These are phyloP conservation scores for Kazachstania sp. DNA, from an alignment of 1,139 yeast species.

Conservation along the genomic window DNA sequence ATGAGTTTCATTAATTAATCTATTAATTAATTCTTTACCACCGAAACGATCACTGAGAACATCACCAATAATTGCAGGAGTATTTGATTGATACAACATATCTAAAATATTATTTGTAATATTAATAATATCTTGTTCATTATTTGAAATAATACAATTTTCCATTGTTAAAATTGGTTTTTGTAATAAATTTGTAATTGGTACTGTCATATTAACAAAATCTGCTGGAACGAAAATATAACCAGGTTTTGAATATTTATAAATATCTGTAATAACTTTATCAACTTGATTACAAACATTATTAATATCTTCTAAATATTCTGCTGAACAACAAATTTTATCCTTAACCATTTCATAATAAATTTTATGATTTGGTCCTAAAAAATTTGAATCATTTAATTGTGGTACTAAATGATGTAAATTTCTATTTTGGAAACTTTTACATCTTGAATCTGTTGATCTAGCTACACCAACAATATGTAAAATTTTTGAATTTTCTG, in stretches of 20 bases:
- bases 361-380: constrained; percentile 49
- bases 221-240: constrained; percentile 70
- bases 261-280: constrained; percentile 48
- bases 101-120: constrained; percentile 42
- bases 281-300: constrained; percentile 53
- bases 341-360: constrained; percentile 55
- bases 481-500: constrained; percentile 54
- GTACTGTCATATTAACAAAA: constrained; percentile 45
- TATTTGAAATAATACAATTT: constrained; percentile 22
- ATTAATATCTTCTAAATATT: constrained; percentile 43
- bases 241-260: constrained; percentile 63
- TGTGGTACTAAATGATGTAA: constrained; percentile 69
- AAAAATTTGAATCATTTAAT: constrained; percentile 42
- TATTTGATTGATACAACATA: constrained; percentile 42
- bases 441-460: constrained; percentile 32
- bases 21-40: constrained; percentile 38
- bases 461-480: constrained; percentile 63
- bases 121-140: constrained; percentile 31
- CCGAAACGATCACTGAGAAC: constrained; percentile 46
- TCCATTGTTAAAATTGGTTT: constrained; percentile 26
- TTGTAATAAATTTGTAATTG: constrained; percentile 27
- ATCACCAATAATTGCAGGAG: constrained; percentile 62
- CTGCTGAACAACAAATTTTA: constrained; percentile 50
- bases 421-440: constrained; percentile 40
- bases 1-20: constrained; percentile 39